Evolutionary conservation across 73 alveolate species (phyloP).

Genomic region (Paramecium caudatum): DNA sequence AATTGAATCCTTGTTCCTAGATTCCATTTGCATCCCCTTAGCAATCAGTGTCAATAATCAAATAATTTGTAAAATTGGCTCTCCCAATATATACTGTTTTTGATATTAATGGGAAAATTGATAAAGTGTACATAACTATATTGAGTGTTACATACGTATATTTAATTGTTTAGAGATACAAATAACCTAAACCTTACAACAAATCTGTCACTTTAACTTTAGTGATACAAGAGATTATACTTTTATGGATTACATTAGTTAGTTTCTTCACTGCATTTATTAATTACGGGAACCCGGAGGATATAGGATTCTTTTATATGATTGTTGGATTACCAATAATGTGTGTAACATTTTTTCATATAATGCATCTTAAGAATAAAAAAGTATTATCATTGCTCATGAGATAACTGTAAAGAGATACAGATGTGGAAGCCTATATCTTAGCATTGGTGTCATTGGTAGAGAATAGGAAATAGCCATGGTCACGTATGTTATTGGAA

Average conservation of each 20-base stretch:
- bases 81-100: not conserved
- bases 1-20: not conserved
- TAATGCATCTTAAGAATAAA: constrained; percentile 4
- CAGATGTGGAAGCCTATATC: constrained; percentile 33
- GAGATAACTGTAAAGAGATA: constrained; percentile 36
- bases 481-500: constrained; percentile 57
- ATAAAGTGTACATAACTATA: not conserved
- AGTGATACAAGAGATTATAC: not conserved
- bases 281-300: not conserved
- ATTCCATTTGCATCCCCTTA: constrained; percentile 33
- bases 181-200: not conserved
- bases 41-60: not conserved
- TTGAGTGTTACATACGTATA: not conserved
- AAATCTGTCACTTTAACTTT: not conserved
- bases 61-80: not conserved
- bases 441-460: constrained; percentile 10
- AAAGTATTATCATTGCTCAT: constrained; percentile 6
- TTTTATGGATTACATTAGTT: not conserved
- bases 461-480: constrained; percentile 46
- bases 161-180: not conserved
- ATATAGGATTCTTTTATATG: constrained; percentile 68
- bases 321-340: constrained; percentile 44
- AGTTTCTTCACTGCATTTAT: constrained; percentile 24
- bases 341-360: not conserved
- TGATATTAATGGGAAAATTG: not conserved